Evolutionary conservation across 164 flowering plant genomes (phyloP), one percentile per base, ranked within the genome.

Genomic region (Amborella trichopoda): DNA sequence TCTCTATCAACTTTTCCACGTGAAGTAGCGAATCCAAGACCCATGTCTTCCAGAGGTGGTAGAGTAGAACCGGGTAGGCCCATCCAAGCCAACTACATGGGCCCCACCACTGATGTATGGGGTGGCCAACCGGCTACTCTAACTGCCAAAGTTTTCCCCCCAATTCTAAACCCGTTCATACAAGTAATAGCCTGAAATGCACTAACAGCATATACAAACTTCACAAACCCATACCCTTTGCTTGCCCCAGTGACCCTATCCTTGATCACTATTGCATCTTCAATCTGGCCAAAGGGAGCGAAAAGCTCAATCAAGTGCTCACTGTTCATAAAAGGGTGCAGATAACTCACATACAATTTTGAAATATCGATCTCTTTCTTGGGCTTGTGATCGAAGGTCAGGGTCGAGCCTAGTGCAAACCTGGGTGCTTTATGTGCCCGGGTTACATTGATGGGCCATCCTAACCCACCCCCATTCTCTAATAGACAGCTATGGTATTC

Each of bases 171-270:
- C 23, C 74, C 76, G 44, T 67, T 50, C 74, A 66, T 54, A 48
- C 44, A 28, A 22, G 33, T 28, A 26, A 60, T 46, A 32, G 78
- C 78, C 14, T 28, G 23, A 26, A 54, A 51, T 3, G 81, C 76
- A 53, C 50, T 51, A 4, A 13, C n/a, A 9, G 64, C 32, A 49
- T 53, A 51, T 22, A 47, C 55, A 48, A 55, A 76, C 38, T 42
- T 61, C 4, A 75, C 72, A 60, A 75, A 69, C 16, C 75, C 80
- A 53, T 67, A 69, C 21, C 71, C 72, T 56, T 65, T 72, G 49
- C 67, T 58, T 25, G 45, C 24, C 26, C 81, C 75, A 11, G 66
- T 63, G 13, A 9, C 34, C 11, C 47, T 40, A 38, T 72, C 73
- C 55, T 43, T 75, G 12, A 71, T 55, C 19, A 75, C 67, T 34